Evolutionary conservation across 106 monocot genomes (phyloP).

Genomic region (Dendrobium officinale): DNA sequence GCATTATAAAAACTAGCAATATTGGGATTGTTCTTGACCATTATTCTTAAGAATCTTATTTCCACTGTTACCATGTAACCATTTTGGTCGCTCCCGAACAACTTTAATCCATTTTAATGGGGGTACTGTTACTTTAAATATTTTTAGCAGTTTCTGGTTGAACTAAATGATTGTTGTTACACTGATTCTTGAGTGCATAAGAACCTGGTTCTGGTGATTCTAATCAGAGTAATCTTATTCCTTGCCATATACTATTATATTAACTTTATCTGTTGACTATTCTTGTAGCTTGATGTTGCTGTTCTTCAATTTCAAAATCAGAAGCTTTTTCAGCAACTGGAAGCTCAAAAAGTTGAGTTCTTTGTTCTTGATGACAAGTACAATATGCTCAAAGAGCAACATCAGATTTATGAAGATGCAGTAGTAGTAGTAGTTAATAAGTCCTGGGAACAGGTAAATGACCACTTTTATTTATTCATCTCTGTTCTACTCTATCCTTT

Average conservation of each 20-base stretch:
- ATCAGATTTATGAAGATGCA: constrained; percentile 43
- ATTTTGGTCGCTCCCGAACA: neutral
- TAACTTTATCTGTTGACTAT: neutral
- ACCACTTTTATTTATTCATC: constrained; percentile 7
- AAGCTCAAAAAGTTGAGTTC: constrained; percentile 79
- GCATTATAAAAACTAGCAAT: neutral
- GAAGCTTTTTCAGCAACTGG: constrained; percentile 87
- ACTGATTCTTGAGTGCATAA: neutral
- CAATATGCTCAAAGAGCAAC: constrained; percentile 54
- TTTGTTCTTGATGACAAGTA: constrained; percentile 62
- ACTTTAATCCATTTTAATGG: neutral
- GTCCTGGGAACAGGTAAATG: constrained; percentile 62
- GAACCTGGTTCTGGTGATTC: neutral
- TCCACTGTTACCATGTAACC: neutral
- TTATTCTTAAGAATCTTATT: neutral
- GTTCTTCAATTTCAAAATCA: constrained; percentile 94
- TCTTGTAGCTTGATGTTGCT: constrained; percentile 78
- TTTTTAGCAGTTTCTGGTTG: neutral
- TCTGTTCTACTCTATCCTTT: neutral
- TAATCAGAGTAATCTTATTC: neutral
- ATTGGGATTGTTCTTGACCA: neutral
- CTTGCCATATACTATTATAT: neutral
- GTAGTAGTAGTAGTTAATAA: constrained; percentile 37
- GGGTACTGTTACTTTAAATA: neutral
- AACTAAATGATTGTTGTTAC: neutral